Evolutionary conservation across 2,329 filamentous ascomycete genomes (phyloP).

Genomic region (Tolypocladium tundrense): DNA sequence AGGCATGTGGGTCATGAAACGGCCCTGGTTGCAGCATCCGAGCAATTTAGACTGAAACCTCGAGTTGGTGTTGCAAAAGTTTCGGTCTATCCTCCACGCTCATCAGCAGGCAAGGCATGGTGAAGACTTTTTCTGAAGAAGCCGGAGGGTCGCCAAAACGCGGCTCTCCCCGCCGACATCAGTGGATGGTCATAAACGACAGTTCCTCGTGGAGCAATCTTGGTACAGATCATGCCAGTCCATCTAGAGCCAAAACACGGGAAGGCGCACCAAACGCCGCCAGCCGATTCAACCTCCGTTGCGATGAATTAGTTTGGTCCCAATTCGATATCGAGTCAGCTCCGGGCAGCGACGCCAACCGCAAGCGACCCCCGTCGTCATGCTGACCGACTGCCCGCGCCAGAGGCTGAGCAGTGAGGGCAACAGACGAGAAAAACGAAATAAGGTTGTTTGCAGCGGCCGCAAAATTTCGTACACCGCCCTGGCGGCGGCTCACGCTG

Average conservation of each 20-base stretch:
- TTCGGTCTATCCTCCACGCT: not conserved
- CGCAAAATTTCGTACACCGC: constrained; percentile 3
- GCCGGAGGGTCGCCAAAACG: not conserved
- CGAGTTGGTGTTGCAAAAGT: not conserved
- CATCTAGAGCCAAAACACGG: not conserved
- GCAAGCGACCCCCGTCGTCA: not conserved
- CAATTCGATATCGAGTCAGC: not conserved
- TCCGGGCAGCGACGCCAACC: too few relatives aligned
- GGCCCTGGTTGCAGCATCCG: not conserved
- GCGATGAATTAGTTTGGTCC: not conserved
- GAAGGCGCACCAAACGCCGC: not conserved
- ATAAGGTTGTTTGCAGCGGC: constrained; percentile 8
- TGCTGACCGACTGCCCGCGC: not conserved
- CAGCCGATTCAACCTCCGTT: not conserved
- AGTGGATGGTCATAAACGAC: not conserved
- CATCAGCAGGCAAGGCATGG: not conserved
- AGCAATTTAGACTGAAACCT: not conserved
- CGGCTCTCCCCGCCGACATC: not conserved
- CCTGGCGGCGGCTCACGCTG: not conserved
- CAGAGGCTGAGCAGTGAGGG: not conserved
- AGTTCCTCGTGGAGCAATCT: not conserved
- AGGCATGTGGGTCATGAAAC: constrained; percentile 3
- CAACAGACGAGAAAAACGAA: constrained; percentile 2
- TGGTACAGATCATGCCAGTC: not conserved
- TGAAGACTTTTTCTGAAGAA: not conserved